Evolutionary conservation across 2,329 filamentous ascomycete genomes (phyloP), one percentile per base, ranked within the genome.

Genomic region (Calcarisporium arbuscula): DNA sequence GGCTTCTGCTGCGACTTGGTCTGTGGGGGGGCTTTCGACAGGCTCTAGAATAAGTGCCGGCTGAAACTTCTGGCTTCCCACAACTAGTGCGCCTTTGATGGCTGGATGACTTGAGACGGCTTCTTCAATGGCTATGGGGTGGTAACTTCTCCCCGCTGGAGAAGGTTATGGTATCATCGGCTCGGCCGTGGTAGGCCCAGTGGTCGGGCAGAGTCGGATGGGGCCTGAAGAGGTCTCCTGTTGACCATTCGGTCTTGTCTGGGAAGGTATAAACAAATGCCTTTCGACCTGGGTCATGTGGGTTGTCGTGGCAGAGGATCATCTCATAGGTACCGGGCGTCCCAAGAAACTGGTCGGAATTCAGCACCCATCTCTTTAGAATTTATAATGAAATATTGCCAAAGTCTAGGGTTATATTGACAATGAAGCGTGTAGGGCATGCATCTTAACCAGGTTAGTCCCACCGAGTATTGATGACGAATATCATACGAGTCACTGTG

Each of bases 21-120:
- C 38, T 1, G 40, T 48, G 20, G 46, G 32, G 0, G 62, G 62
- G 1, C 49, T 28, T 3, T 32, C 39, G 3, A 35, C 21, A 0
- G 67, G 67, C 39, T 75, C 72, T 25, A 74, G 41, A 5, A 74
- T 52, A 4, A 74, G 43, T 0, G 60, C 64, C 0, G 70, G 54
- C 43, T 73, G 64, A 43, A 74, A 68, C 3, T 46, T 52, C 28
- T 61, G 56, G 12, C 57, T 44, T 4, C 71, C 71, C 0, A 71
- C 64, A 8, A 67, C 46, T 3, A 66, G 26, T 1, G 52, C 57
- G 0, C 41, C 49, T 3, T 36, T 54, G 8, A 66, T 41, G 0
- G 28, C 32, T 0, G 55, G 50, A 16, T 62, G 50, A 1, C 42
- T 38, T 0, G 31, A 32, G 4, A 68, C 47, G 3, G 46, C 50